Conservation (phyloP, 768 basidiomycete species). For the Phallus indusiatus region DNA sequence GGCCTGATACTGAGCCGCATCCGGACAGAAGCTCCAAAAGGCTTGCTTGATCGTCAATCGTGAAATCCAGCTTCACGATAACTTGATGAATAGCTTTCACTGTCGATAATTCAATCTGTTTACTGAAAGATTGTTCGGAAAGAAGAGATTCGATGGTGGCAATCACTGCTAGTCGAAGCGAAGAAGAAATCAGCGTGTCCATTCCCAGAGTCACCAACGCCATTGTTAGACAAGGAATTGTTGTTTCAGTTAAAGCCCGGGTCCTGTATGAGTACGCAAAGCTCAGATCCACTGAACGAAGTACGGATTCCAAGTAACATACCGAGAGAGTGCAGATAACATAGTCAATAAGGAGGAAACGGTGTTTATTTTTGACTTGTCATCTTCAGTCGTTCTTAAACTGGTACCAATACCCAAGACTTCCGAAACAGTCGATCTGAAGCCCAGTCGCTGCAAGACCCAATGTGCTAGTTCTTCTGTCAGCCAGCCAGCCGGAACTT, state of each 20-base stretch:
- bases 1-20: conserved; percentile 1
- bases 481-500: not conserved
- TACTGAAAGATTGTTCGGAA: conserved; percentile 31
- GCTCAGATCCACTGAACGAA: not conserved
- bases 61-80: not conserved
- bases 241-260: not conserved
- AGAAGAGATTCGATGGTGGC: conserved; percentile 34
- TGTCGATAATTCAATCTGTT: conserved; percentile 15
- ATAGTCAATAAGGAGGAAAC: not conserved
- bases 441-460: not conserved
- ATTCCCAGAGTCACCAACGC: conserved; percentile 46
- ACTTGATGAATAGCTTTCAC: not conserved
- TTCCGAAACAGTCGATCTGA: not conserved
- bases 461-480: not conserved
- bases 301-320: not conserved
- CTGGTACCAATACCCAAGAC: not conserved
- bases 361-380: not conserved
- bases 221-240: conserved; percentile 25
- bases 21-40: conserved; percentile 5
- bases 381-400: not conserved
- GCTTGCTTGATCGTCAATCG: not conserved
- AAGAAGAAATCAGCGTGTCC: conserved; percentile 38
- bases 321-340: conserved; percentile 1
- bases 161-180: conserved; percentile 38
- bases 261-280: not conserved